Evolutionary conservation across 495 filamentous ascomycete species (phyloP), one percentile per base, ranked within the genome.

Genomic region (Podospora sp.): DNA sequence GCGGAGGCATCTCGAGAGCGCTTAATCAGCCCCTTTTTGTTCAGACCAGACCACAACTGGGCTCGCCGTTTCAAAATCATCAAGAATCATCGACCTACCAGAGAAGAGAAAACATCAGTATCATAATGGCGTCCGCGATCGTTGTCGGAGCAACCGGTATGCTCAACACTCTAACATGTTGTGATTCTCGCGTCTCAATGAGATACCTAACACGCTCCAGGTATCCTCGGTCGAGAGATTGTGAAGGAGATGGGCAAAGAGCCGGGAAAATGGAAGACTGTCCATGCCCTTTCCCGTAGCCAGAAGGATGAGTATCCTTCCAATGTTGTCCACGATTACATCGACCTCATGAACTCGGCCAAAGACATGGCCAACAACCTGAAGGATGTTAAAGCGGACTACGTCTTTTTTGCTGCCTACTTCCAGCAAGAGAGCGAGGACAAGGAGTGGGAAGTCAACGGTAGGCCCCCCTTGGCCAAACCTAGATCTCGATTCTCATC

Each of bases 321-420:
- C 8, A 78, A 79, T 25, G 75, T 83, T 36, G 78, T 83, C 56
- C 81, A 86, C 78, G 75, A 75, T 36, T 69, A 68, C 27, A 68
- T 85, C 21, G 81, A 86, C 69, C 79, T 85, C 5, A 78, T 78
- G 56, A 69, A 66, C 21, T 72, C 76, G 0, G 76, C 78, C 12
- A 69, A 78, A 11, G 73, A 77, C n/a, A 84, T 85, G 77, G 78
- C 77, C 46, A 77, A 76, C 60, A 66, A 71, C 3, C 75, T 84
- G 22, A 60, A 75, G 7, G 78, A 77, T 14, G 69, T 83, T n/a
- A 67, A 72, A n/a, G 79, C 72, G 1, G 81, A 82, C 49, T 81
- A 84, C 58, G 72, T 84, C 61, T 83, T 80, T 69, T 85, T 86
- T 74, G 76, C 75, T 36, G 83, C 83, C 9, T 86, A 83, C 59